Conservation (phyloP, 352 stramenopile genomes). For the Peronospora belbahrii region DNA sequence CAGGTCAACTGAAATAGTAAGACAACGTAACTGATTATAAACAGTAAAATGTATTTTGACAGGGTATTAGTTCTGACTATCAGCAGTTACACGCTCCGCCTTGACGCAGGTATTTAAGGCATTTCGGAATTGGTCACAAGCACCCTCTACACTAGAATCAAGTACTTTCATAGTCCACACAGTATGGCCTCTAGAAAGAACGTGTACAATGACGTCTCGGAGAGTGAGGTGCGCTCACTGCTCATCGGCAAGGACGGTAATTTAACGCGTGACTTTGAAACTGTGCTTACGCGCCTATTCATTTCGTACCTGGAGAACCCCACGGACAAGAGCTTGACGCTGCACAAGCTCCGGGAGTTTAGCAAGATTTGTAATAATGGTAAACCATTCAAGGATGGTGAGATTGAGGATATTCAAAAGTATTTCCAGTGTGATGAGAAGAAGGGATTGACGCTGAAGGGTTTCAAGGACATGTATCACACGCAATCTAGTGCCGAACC, state of each 20-base stretch:
- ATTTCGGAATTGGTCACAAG: conserved; percentile 31
- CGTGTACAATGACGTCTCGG: conserved; percentile 50
- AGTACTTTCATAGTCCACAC: neutral
- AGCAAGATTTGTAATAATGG: conserved; percentile 87
- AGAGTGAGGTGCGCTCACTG: conserved; percentile 78
- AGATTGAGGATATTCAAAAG: conserved; percentile 89
- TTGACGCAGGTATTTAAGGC: conserved; percentile 8
- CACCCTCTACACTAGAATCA: conserved; percentile 5
- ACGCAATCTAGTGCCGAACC: conserved; percentile 85
- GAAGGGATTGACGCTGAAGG: conserved; percentile 83
- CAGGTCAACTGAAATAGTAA: conserved; percentile 6
- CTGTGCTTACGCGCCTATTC: conserved; percentile 80
- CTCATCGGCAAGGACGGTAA: conserved; percentile 78
- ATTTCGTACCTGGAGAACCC: conserved; percentile 76
- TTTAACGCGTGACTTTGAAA: conserved; percentile 78
- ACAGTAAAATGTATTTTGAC: neutral
- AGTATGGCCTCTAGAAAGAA: conserved; percentile 53
- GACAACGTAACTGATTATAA: neutral
- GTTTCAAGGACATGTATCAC: conserved; percentile 89
- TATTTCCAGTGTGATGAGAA: conserved; percentile 90
- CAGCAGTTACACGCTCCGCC: conserved; percentile 6
- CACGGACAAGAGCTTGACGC: conserved; percentile 72
- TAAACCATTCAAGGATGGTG: conserved; percentile 80
- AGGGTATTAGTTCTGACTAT: conserved; percentile 11
- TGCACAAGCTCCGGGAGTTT: conserved; percentile 84